phyloP scores from a whole-genome alignment of 2,329 filamentous ascomycete genomes.

The Elsinoe fawcettii region DNA sequence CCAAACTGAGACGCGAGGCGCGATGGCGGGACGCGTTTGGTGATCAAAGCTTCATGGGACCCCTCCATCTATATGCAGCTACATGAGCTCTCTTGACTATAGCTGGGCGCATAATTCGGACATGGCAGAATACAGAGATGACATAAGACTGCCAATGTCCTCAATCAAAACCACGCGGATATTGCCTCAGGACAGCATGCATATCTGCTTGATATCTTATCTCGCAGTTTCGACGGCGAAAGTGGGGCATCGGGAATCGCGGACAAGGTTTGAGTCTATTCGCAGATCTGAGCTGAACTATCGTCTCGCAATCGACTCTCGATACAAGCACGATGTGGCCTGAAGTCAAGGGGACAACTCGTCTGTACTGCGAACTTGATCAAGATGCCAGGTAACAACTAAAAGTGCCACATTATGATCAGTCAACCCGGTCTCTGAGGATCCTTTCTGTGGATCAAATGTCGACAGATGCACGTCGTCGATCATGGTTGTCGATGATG shows the following conservation, averaged over 20 bases:
- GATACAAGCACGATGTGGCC: too few relatives aligned
- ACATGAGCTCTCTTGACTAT: too few relatives aligned
- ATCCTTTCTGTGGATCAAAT: not conserved
- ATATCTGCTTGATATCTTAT: not conserved
- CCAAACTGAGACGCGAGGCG: constrained; percentile 5
- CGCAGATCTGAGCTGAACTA: not conserved
- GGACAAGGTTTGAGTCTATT: not conserved
- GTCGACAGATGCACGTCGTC: constrained; percentile 7
- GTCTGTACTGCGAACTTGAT: too few relatives aligned
- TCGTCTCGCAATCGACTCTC: not conserved
- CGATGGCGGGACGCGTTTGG: not conserved
- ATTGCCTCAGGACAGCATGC: not conserved
- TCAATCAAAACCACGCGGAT: not conserved
- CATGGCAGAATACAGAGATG: not conserved
- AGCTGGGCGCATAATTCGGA: not conserved
- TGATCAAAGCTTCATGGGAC: constrained; percentile 1
- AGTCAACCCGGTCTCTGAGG: too few relatives aligned
- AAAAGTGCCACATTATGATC: not conserved
- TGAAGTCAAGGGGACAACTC: too few relatives aligned
- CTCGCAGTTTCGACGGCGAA: not conserved
- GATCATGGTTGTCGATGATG: constrained; percentile 2
- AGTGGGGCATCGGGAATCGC: constrained; percentile 2
- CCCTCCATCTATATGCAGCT: not conserved
- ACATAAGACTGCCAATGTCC: not conserved
- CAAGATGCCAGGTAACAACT: not conserved